phyloP scores from a whole-genome alignment of 305 asterid genomes.

The Nicotiana rustica region DNA sequence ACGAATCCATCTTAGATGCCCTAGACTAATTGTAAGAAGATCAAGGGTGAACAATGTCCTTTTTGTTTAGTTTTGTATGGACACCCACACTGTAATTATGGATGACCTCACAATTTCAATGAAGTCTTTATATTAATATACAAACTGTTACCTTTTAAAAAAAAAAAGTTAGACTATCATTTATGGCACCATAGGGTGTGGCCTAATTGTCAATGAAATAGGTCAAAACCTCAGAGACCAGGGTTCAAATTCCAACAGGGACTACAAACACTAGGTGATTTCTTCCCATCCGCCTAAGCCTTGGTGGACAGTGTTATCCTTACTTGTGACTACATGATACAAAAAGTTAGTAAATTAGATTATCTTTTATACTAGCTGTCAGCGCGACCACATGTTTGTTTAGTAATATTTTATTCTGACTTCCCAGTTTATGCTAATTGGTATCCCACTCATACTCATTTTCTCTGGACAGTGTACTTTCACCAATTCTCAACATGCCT shows the following conservation, averaged over 20 bases:
- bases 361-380: neutral
- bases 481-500: constrained; percentile 95
- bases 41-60: no score
- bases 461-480: constrained; percentile 78
- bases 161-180: neutral
- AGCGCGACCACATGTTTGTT: neutral
- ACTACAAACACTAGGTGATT: neutral
- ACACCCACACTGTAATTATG: no score
- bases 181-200: neutral
- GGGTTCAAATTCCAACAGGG: neutral
- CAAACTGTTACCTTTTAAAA: no score
- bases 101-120: no score
- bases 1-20: no score
- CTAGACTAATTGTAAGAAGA: no score
- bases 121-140: no score
- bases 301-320: neutral
- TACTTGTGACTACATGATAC: no score
- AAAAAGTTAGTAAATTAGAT: neutral
- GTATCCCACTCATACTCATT: neutral
- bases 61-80: no score
- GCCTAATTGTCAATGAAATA: neutral
- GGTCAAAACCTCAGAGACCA: neutral
- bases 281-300: neutral
- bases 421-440: constrained; percentile 36
- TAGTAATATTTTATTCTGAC: constrained; percentile 26